Evolutionary conservation across 345 rosid genomes (phyloP).

Genomic region (Luvunga scandens): DNA sequence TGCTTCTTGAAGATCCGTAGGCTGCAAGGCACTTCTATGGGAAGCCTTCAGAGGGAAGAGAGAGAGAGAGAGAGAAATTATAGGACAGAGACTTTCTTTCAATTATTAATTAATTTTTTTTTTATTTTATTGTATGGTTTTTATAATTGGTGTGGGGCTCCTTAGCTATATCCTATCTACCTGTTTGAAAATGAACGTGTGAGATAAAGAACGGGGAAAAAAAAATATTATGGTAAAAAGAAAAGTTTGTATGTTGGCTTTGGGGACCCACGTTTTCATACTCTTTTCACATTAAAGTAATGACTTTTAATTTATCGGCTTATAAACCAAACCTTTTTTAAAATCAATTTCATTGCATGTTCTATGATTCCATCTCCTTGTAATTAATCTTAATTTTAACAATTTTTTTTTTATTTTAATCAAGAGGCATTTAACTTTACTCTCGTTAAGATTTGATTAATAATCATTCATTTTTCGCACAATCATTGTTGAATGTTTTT

Average conservation of each 20-base stretch:
- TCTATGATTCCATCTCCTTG: neutral
- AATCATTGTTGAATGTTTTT: neutral
- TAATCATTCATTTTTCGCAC: neutral
- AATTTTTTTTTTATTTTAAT: neutral
- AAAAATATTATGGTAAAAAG: slow-evolving; percentile 15
- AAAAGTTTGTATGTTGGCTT: neutral
- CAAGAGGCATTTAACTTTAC: neutral
- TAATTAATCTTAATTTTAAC: neutral
- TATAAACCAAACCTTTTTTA: slow-evolving; percentile 21
- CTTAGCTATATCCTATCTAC: slow-evolving; percentile 29
- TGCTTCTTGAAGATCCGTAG: slow-evolving; percentile 59
- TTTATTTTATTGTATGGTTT: too few species aligned
- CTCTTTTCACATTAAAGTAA: slow-evolving; percentile 15
- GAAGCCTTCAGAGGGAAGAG: slow-evolving; percentile 34
- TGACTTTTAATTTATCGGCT: slow-evolving; percentile 18
- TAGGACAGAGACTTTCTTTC: neutral
- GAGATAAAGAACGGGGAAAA: neutral
- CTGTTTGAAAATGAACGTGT: slow-evolving; percentile 37
- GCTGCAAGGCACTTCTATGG: slow-evolving; percentile 52
- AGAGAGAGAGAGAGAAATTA: neutral
- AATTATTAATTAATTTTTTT: too few species aligned
- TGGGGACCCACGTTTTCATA: slow-evolving; percentile 22
- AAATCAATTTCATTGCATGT: slow-evolving; percentile 1
- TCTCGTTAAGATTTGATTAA: neutral
- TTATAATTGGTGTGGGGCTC: neutral